phyloP scores from a whole-genome alignment of 495 filamentous ascomycete species.

The Penicillium odoratum region DNA sequence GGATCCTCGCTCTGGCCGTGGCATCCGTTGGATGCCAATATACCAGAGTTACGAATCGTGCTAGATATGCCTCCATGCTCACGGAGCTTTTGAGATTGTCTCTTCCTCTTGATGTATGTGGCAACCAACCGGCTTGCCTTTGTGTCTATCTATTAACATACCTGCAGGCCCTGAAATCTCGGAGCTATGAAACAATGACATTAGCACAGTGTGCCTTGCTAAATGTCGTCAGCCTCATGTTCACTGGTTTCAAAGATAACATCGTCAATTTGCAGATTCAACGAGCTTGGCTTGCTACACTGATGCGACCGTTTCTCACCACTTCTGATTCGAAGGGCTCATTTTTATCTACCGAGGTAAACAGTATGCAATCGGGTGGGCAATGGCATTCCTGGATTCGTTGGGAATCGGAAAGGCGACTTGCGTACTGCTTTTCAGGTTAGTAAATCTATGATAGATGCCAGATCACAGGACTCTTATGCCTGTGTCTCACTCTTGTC shows the following conservation, averaged over 20 bases:
- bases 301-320: neutral
- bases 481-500: neutral
- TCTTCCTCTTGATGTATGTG: neutral
- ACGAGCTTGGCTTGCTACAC: constrained; percentile 1
- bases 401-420: neutral
- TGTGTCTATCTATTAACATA: neutral
- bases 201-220: neutral
- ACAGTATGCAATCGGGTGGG: neutral
- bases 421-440: neutral
- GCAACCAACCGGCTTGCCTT: neutral
- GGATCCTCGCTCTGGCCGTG: neutral
- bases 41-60: neutral
- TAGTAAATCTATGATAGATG: neutral
- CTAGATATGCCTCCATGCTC: neutral
- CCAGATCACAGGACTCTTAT: neutral
- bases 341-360: neutral
- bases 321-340: neutral
- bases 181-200: neutral
- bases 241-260: neutral
- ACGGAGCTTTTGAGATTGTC: neutral
- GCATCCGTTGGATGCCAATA: neutral
- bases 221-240: neutral
- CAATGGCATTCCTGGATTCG: neutral
- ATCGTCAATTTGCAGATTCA: neutral
- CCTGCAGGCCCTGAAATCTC: neutral